Evolutionary conservation across 768 basidiomycete genomes (phyloP).

Genomic region (Gautieria morchelliformis): DNA sequence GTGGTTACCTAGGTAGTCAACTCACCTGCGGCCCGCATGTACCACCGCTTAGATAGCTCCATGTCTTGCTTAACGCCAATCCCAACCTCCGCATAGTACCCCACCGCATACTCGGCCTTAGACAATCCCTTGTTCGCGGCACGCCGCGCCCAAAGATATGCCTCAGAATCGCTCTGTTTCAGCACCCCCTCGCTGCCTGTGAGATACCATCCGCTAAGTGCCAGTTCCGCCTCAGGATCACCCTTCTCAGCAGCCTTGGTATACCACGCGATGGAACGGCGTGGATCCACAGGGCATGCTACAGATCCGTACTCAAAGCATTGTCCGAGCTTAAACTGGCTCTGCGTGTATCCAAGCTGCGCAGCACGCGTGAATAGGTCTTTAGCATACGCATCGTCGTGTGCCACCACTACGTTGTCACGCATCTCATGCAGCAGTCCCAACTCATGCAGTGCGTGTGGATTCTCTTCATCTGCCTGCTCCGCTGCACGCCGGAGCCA

Average conservation of each 20-base stretch:
- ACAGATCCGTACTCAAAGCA: constrained; percentile 90
- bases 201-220: constrained; percentile 96
- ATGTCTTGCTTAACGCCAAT: constrained; percentile 96
- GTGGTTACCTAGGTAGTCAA: constrained; percentile 10
- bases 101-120: constrained; percentile 98
- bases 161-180: constrained; percentile 96
- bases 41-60: constrained; percentile 96
- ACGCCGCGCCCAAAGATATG: constrained; percentile 95
- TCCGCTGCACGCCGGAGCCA: constrained; percentile 94
- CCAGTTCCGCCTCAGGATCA: constrained; percentile 88
- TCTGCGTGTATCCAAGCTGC: constrained; percentile 86
- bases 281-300: constrained; percentile 86
- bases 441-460: constrained; percentile 95
- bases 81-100: constrained; percentile 95
- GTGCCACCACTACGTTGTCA: constrained; percentile 55
- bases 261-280: constrained; percentile 95
- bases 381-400: constrained; percentile 76
- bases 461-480: constrained; percentile 97
- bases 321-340: constrained; percentile 92
- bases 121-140: constrained; percentile 94
- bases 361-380: constrained; percentile 84
- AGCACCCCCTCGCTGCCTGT: constrained; percentile 92
- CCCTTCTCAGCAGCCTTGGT: constrained; percentile 97
- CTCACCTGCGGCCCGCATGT: constrained; percentile 97
- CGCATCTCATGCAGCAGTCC: constrained; percentile 74